A percentile compares a stretch with the other conserved stretches of the same genome.
These are phyloP conservation scores for Bondarzewia mesenterica DNA, from an alignment of 1,284 basidiomycete genomes.

Conservation along the genomic window DNA sequence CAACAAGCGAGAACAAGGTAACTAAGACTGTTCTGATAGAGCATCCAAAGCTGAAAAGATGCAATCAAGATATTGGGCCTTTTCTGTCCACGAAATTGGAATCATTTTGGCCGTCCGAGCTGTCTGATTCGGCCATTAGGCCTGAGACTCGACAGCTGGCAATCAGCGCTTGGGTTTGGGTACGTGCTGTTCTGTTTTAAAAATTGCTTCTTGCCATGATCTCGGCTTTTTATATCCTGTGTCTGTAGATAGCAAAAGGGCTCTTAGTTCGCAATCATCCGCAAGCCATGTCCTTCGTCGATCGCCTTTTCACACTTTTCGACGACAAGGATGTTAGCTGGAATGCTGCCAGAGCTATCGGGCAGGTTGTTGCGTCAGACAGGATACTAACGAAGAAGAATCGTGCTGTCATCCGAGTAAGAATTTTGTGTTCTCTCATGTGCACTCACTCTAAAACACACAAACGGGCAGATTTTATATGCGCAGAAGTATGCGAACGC, in stretches of 20 bases:
- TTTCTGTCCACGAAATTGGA: conserved; percentile 17
- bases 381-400: conserved; percentile 69
- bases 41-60: too few species aligned
- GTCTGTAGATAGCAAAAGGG: conserved; percentile 61
- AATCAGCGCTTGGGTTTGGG: conserved; percentile 67
- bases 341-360: conserved; percentile 69
- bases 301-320: conserved; percentile 64
- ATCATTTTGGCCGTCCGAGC: conserved; percentile 38
- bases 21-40: conserved; percentile 11
- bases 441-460: not conserved
- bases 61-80: conserved; percentile 15
- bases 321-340: conserved; percentile 49
- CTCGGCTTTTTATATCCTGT: conserved; percentile 5
- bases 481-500: conserved; percentile 78
- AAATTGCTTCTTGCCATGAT: conserved; percentile 8
- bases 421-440: not conserved
- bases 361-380: conserved; percentile 53
- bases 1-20: conserved; percentile 71
- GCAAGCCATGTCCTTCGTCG: conserved; percentile 46
- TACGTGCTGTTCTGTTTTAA: conserved; percentile 22
- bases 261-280: conserved; percentile 72
- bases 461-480: conserved; percentile 59
- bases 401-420: conserved; percentile 68
- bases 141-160: conserved; percentile 40
- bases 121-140: conserved; percentile 24